phyloP scores from a whole-genome alignment of 129 eudicot species.

The Saposhnikovia divaricata region DNA sequence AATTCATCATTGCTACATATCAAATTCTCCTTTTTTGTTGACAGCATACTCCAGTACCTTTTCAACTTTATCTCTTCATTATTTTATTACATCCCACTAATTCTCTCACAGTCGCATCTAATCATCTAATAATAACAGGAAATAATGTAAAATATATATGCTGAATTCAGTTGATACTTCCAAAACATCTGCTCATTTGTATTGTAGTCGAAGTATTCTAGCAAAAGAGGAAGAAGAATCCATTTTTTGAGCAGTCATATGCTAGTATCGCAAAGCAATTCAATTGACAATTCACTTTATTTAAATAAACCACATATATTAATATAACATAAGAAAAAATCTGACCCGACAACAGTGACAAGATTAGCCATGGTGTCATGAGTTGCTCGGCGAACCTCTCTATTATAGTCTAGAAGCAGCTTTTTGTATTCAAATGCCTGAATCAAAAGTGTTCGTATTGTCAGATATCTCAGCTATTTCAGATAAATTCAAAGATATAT shows the following conservation, averaged over 20 bases:
- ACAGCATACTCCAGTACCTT: no score
- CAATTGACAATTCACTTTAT: not conserved
- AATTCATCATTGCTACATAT: no score
- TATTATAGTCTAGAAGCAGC: constrained; percentile 77
- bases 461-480: not conserved
- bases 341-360: constrained; percentile 69
- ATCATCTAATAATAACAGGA: not conserved
- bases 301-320: constrained; percentile 2
- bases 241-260: not conserved
- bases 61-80: no score
- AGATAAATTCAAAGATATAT: not conserved
- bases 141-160: not conserved
- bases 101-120: no score
- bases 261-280: not conserved
- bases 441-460: constrained; percentile 17
- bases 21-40: no score
- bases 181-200: not conserved
- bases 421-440: constrained; percentile 95
- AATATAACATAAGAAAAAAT: constrained; percentile 15
- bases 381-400: constrained; percentile 91
- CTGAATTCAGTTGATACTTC: not conserved
- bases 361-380: constrained; percentile 85
- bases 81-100: no score
- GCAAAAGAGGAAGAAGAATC: not conserved
- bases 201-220: not conserved